phyloP scores from a whole-genome alignment of 257 asterid genomes.

The Plantago major region DNA sequence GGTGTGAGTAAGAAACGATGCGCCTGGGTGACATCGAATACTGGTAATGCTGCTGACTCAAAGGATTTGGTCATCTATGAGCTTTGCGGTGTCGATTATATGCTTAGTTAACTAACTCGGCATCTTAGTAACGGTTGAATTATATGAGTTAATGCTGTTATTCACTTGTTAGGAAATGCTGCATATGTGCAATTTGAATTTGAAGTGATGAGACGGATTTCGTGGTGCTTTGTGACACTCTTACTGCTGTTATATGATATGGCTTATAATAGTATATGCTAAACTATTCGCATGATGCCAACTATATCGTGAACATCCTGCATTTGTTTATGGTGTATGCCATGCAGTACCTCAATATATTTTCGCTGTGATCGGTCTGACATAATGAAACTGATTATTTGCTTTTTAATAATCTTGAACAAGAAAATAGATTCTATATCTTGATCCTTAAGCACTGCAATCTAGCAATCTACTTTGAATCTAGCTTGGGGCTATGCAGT shows the following conservation, averaged over 20 bases:
- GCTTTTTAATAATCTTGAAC: too few relatives aligned
- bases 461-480: too few relatives aligned
- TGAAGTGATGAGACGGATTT: neutral
- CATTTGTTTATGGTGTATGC: neutral
- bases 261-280: constrained; percentile 4
- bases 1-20: constrained; percentile 60
- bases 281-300: constrained; percentile 1
- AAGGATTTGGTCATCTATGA: neutral
- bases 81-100: neutral
- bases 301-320: neutral
- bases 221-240: too few relatives aligned
- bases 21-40: constrained; percentile 84
- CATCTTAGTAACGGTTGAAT: neutral
- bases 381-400: too few relatives aligned
- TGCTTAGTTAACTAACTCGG: neutral
- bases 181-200: neutral
- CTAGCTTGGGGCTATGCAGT: too few relatives aligned
- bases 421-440: too few relatives aligned
- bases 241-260: constrained; percentile 1
- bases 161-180: neutral
- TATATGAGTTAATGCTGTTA: neutral
- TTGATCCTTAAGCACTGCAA: too few relatives aligned
- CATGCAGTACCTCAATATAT: too few relatives aligned
- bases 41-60: constrained; percentile 38
- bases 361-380: too few relatives aligned